Percentiles rank a stretch among this genome's conserved stretches.
Conservation (phyloP, 2,329 filamentous ascomycete species). For the Endothia cerciana region DNA sequence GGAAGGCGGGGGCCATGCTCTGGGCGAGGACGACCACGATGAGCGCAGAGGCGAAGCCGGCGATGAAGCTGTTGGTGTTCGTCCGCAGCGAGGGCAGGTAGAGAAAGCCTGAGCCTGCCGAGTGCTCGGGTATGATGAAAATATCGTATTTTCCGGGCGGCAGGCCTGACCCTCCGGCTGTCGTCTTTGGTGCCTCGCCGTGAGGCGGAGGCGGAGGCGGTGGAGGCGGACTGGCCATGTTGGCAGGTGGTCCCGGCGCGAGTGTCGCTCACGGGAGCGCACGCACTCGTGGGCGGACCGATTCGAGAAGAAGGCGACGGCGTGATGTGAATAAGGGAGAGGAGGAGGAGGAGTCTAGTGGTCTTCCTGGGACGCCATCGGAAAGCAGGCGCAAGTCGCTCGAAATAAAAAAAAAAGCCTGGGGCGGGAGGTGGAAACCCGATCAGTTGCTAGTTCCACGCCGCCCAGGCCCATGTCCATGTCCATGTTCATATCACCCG, state of each 20-base stretch:
- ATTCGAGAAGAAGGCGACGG: conserved; percentile 21
- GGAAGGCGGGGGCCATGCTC: conserved; percentile 72
- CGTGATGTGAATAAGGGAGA: conserved; percentile 27
- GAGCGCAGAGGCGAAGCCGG: conserved; percentile 79
- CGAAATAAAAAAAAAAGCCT: conserved; percentile 13
- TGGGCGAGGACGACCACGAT: conserved; percentile 74
- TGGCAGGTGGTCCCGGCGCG: conserved; percentile 23
- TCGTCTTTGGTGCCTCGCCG: conserved; percentile 73
- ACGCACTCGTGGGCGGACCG: conserved; percentile 15
- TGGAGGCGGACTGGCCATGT: conserved; percentile 67
- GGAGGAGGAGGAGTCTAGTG: conserved; percentile 37
- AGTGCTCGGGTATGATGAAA: conserved; percentile 93
- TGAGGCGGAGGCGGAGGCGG: conserved; percentile 88
- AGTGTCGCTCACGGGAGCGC: not conserved
- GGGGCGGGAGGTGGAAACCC: too few relatives aligned
- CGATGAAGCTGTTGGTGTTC: conserved; percentile 87
- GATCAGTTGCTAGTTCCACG: conserved; percentile 12
- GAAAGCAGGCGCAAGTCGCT: conserved; percentile 30
- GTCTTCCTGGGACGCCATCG: conserved; percentile 44
- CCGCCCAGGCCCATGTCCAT: conserved; percentile 1
- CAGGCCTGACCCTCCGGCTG: conserved; percentile 63
- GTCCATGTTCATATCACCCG: not conserved
- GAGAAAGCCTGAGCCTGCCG: conserved; percentile 84
- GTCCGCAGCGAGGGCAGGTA: conserved; percentile 90
- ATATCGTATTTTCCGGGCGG: conserved; percentile 95